These are phyloP conservation scores for Rhododendron henanense DNA, from an alignment of 148 eudicot species.

Conservation along the genomic window DNA sequence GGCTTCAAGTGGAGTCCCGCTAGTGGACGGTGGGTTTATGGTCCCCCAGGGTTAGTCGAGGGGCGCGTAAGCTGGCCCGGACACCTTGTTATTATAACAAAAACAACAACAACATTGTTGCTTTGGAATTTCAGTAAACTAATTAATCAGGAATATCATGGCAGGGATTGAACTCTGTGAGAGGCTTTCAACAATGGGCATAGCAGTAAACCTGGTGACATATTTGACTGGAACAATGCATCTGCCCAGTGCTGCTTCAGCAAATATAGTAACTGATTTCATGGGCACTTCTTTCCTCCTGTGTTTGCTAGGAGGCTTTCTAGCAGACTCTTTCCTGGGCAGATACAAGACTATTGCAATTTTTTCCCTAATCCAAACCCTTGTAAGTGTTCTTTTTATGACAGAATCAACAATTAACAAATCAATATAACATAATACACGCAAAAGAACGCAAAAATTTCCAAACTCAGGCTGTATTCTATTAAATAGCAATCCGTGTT, in stretches of 20 bases:
- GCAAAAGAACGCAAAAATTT: background rate
- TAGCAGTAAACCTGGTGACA: conserved; percentile 94
- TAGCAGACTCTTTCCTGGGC: conserved; percentile 86
- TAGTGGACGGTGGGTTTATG: background rate
- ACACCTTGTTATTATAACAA: background rate
- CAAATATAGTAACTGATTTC: conserved; percentile 81
- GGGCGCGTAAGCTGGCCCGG: background rate
- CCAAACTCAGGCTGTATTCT: background rate
- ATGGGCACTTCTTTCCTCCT: conserved; percentile 85
- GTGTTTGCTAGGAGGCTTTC: conserved; percentile 81
- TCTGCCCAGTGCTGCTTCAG: conserved; percentile 68
- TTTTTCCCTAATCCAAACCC: conserved; percentile 50
- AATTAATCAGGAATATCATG: background rate
- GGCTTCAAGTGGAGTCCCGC: background rate
- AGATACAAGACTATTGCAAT: conserved; percentile 74
- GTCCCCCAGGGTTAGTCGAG: background rate
- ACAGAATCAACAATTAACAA: background rate
- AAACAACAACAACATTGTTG: background rate
- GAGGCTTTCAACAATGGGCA: conserved; percentile 96
- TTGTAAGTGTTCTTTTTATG: conserved; percentile 32
- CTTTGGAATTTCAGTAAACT: background rate
- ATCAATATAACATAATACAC: background rate
- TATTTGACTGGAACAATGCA: conserved; percentile 78
- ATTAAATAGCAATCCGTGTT: too few species aligned
- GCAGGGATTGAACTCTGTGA: conserved; percentile 82